These are phyloP conservation scores for Phialophora macrospora DNA, from an alignment of 2,329 filamentous ascomycete genomes.

Conservation along the genomic window DNA sequence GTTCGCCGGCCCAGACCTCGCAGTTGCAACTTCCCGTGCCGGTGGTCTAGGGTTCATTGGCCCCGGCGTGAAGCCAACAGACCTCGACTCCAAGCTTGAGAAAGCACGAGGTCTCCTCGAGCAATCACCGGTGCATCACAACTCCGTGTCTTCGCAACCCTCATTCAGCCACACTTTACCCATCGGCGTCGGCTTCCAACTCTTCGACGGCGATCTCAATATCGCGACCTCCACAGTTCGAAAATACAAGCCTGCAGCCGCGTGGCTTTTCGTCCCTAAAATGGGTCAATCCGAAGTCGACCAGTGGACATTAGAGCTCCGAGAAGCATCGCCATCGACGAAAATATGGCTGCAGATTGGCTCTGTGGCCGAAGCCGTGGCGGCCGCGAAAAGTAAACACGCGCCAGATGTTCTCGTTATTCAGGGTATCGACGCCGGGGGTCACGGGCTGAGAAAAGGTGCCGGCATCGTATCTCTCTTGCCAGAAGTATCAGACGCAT, in stretches of 20 bases:
- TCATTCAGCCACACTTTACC: slow-evolving; percentile 39
- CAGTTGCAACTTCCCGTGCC: slow-evolving; percentile 63
- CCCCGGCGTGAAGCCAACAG: slow-evolving; percentile 56
- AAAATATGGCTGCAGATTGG: slow-evolving; percentile 60
- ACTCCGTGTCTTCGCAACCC: slow-evolving; percentile 9
- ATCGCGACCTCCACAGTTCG: slow-evolving; percentile 38
- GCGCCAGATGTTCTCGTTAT: slow-evolving; percentile 57
- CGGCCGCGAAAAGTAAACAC: slow-evolving; percentile 42
- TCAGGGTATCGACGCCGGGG: slow-evolving; percentile 60
- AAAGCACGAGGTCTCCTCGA: slow-evolving; percentile 38
- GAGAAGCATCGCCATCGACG: slow-evolving; percentile 47
- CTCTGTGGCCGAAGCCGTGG: slow-evolving; percentile 52
- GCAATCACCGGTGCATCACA: slow-evolving; percentile 3
- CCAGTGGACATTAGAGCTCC: slow-evolving; percentile 52
- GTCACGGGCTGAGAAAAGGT: slow-evolving; percentile 54
- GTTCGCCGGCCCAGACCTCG: slow-evolving; percentile 61
- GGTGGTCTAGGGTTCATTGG: slow-evolving; percentile 60
- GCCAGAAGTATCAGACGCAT: slow-evolving; percentile 55
- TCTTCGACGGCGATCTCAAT: slow-evolving; percentile 38
- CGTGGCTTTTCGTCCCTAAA: slow-evolving; percentile 47
- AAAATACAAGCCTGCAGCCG: slow-evolving; percentile 43
- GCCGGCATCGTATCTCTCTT: slow-evolving; percentile 55
- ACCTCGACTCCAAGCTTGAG: slow-evolving; percentile 42
- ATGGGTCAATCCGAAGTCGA: slow-evolving; percentile 41
- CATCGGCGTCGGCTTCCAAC: slow-evolving; percentile 48